These are phyloP conservation scores for Fraxinus anomala DNA, from an alignment of 257 asterid species.

Conservation along the genomic window DNA sequence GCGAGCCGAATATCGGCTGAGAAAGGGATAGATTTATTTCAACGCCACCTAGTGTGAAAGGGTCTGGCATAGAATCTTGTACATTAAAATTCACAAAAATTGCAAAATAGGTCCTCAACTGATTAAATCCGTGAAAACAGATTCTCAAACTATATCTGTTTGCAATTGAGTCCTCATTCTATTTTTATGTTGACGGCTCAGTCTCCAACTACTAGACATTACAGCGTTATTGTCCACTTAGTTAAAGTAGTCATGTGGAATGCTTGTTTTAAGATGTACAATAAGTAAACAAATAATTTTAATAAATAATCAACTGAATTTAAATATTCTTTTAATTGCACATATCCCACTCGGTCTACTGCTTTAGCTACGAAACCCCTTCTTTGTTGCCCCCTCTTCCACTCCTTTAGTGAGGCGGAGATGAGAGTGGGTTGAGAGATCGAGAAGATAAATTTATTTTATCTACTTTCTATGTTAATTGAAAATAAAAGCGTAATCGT, in stretches of 20 bases:
- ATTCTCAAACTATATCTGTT: not conserved
- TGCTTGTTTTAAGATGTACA: not conserved
- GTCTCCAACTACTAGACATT: not conserved
- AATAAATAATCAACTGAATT: too few relatives aligned
- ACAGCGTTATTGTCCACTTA: not conserved
- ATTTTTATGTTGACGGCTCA: not conserved
- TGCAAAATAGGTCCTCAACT: not conserved
- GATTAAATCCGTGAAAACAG: not conserved
- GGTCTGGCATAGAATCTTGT: constrained; percentile 18
- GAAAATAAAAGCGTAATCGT: too few relatives aligned
- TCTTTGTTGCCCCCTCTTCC: too few relatives aligned
- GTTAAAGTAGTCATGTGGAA: not conserved
- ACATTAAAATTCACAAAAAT: not conserved
- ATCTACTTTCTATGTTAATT: too few relatives aligned
- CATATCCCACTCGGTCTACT: too few relatives aligned
- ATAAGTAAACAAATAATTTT: too few relatives aligned
- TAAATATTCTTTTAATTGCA: too few relatives aligned
- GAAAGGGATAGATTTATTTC: not conserved
- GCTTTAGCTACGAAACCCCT: too few relatives aligned
- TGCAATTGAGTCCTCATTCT: not conserved
- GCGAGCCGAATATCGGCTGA: constrained; percentile 11
- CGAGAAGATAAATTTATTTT: too few relatives aligned
- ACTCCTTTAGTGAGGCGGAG: too few relatives aligned
- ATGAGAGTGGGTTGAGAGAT: too few relatives aligned
- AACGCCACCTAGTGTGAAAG: constrained; percentile 22